These are phyloP conservation scores for Arabidopsis hybrid DNA, from an alignment of 441 rosid species.

Conservation along the genomic window DNA sequence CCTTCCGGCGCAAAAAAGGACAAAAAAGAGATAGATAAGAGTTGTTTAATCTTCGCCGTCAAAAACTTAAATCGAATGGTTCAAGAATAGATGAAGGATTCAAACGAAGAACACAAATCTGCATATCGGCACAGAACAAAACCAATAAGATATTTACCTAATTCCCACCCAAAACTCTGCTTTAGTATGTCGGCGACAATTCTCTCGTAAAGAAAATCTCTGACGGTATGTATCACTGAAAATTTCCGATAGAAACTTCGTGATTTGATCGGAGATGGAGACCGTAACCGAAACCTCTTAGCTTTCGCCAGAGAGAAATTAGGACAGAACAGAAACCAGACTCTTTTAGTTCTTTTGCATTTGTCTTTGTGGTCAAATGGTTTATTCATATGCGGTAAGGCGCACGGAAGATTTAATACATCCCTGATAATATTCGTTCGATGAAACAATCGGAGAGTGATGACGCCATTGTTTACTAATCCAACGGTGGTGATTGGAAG, in stretches of 20 bases:
- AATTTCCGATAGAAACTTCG: background rate
- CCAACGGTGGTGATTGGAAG: slow-evolving; percentile 42
- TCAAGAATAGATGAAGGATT: slow-evolving; percentile 5
- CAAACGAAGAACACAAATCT: slow-evolving; percentile 14
- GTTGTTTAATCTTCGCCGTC: too few species aligned
- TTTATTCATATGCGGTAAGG: slow-evolving; percentile 9
- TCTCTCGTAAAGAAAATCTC: background rate
- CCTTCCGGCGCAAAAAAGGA: background rate
- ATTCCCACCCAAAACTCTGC: background rate
- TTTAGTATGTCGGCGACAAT: slow-evolving; percentile 10
- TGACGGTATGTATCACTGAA: slow-evolving; percentile 18
- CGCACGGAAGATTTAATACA: slow-evolving; percentile 17
- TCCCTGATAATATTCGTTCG: slow-evolving; percentile 43
- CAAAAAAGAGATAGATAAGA: too few species aligned
- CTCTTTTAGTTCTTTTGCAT: slow-evolving; percentile 3
- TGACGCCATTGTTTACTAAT: slow-evolving; percentile 40
- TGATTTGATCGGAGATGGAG: slow-evolving; percentile 32
- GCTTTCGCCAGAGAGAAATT: slow-evolving; percentile 18
- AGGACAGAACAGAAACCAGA: slow-evolving; percentile 29
- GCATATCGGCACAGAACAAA: background rate
- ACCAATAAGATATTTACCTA: slow-evolving; percentile 23
- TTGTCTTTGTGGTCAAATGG: slow-evolving; percentile 38
- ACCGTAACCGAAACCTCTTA: slow-evolving; percentile 20
- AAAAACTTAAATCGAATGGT: slow-evolving; percentile 11
- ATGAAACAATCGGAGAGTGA: background rate